A percentile compares a stretch with the other conserved stretches of the same genome.
These are phyloP conservation scores for Lactuca saligna DNA, from an alignment of 129 eudicot genomes.

Conservation along the genomic window DNA sequence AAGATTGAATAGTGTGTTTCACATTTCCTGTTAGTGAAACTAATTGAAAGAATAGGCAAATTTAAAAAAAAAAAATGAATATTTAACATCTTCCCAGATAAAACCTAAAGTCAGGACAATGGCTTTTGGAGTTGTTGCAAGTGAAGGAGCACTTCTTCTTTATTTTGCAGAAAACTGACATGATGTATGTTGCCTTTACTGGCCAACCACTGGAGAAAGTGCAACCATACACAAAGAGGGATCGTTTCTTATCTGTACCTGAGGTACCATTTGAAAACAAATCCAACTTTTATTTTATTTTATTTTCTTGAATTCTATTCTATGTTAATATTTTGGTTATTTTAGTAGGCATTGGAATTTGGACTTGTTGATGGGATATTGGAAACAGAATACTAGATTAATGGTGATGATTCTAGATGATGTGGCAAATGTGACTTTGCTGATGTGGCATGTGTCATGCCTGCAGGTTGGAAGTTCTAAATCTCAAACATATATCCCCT, in stretches of 20 bases:
- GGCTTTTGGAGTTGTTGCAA: constrained; percentile 89
- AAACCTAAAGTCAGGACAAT: constrained; percentile 97
- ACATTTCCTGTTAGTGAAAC: constrained; percentile 8
- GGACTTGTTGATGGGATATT: constrained; percentile 87
- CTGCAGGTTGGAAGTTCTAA: constrained; percentile 15
- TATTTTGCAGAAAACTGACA: constrained; percentile 71
- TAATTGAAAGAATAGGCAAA: neutral
- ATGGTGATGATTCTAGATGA: constrained; percentile 1
- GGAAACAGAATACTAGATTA: constrained; percentile 68
- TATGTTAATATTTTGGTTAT: neutral
- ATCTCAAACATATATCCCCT: constrained; percentile 15
- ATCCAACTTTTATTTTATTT: neutral
- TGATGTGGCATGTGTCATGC: constrained; percentile 16
- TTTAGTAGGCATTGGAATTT: constrained; percentile 87
- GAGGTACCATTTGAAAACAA: constrained; percentile 53
- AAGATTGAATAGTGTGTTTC: constrained; percentile 33
- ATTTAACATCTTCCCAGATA: constrained; percentile 44
- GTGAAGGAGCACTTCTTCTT: constrained; percentile 74
- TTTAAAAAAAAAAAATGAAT: neutral
- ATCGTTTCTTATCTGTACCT: constrained; percentile 72
- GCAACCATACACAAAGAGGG: constrained; percentile 79
- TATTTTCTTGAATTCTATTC: neutral
- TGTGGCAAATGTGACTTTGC: constrained; percentile 14
- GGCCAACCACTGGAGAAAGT: constrained; percentile 81
- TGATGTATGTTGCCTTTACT: constrained; percentile 85